These are phyloP conservation scores for Amphichorda felina DNA, from an alignment of 2,329 filamentous ascomycete species.

Conservation along the genomic window DNA sequence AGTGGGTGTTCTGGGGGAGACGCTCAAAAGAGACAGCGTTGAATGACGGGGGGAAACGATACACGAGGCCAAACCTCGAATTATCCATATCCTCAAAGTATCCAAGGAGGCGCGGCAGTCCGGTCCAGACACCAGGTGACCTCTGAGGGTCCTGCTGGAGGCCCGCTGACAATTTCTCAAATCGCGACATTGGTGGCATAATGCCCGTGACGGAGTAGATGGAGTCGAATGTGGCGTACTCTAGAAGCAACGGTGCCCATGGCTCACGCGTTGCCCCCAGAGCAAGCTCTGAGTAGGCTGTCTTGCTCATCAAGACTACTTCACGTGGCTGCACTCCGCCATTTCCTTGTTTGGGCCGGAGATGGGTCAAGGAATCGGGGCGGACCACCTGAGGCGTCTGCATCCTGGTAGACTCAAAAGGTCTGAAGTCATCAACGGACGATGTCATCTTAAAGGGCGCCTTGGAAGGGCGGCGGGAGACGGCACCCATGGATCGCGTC, in stretches of 20 bases:
- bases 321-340: constrained; percentile 24
- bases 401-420: constrained; percentile 49
- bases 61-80: constrained; percentile 63
- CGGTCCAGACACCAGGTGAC: constrained; percentile 43
- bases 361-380: constrained; percentile 36
- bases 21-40: constrained; percentile 42
- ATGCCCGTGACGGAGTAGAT: constrained; percentile 52
- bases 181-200: constrained; percentile 51
- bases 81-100: constrained; percentile 66
- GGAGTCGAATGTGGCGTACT: constrained; percentile 55
- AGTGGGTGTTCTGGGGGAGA: constrained; percentile 34
- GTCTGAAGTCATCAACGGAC: constrained; percentile 31
- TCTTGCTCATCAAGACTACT: constrained; percentile 36
- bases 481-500: constrained; percentile 39
- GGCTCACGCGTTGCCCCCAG: constrained; percentile 26
- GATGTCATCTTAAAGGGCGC: constrained; percentile 20
- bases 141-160: constrained; percentile 42
- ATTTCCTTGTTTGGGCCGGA: constrained; percentile 27
- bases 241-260: constrained; percentile 51
- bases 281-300: constrained; percentile 36
- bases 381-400: constrained; percentile 50
- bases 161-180: constrained; percentile 49
- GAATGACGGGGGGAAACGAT: constrained; percentile 58
- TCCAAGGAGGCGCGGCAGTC: constrained; percentile 48
- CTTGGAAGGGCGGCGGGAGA: constrained; percentile 17